Conservation (phyloP, 352 stramenopile species). For the Globisporangium echinulatum region DNA sequence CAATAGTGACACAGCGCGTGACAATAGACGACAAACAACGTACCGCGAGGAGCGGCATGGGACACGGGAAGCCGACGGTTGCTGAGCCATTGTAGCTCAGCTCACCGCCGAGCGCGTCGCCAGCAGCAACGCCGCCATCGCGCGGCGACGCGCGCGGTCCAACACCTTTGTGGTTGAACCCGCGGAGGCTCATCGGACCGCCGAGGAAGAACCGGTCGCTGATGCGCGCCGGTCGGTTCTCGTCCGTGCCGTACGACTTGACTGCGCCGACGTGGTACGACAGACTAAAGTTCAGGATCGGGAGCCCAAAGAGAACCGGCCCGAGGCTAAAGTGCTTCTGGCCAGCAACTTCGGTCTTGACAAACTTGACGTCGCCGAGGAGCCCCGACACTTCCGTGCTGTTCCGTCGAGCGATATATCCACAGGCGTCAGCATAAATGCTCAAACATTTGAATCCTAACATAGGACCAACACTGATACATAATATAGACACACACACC, state of each 20-base stretch:
- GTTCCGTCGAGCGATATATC: neutral
- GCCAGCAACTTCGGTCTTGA: conserved; percentile 79
- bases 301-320: conserved; percentile 52
- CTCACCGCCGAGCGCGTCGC: conserved; percentile 86
- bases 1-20: neutral
- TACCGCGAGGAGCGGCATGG: conserved; percentile 75
- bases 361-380: conserved; percentile 85
- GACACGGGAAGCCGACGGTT: conserved; percentile 83
- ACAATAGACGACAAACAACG: conserved; percentile 10
- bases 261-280: conserved; percentile 70
- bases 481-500: conserved; percentile 18
- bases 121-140: conserved; percentile 75
- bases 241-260: conserved; percentile 73
- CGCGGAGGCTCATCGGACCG: conserved; percentile 82
- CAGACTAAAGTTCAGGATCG: conserved; percentile 79
- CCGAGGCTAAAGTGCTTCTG: conserved; percentile 79
- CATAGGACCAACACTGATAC: no score
- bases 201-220: conserved; percentile 91
- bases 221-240: conserved; percentile 76
- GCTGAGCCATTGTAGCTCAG: conserved; percentile 84
- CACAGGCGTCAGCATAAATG: neutral
- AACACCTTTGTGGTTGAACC: conserved; percentile 89
- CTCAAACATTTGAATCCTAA: no score
- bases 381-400: conserved; percentile 85
- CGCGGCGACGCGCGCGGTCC: conserved; percentile 81